Percentiles rank a stretch among this genome's conserved stretches.
These are phyloP conservation scores for Naegleria fowleri DNA, from an alignment of 208 protist species.

Conservation along the genomic window DNA sequence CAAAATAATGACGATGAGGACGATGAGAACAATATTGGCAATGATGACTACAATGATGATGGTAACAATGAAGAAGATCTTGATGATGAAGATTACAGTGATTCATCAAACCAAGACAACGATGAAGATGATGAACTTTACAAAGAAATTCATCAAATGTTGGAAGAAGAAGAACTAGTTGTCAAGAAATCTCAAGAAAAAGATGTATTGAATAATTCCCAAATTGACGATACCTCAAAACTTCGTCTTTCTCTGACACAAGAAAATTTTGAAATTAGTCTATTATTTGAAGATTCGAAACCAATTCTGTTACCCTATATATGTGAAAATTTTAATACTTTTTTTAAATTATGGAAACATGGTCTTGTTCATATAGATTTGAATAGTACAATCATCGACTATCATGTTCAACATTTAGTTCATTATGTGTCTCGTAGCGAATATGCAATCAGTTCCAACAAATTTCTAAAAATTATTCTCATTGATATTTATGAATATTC, in stretches of 20 bases:
- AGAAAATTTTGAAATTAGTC: too few species aligned
- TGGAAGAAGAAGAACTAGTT: background rate
- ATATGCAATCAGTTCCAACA: background rate
- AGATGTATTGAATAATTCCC: background rate
- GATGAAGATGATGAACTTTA: background rate
- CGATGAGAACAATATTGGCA: background rate
- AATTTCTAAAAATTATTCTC: background rate
- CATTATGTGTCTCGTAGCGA: background rate
- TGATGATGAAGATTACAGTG: background rate
- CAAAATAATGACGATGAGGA: background rate
- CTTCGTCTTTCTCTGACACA: too few species aligned
- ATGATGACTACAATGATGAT: background rate
- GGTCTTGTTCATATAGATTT: background rate
- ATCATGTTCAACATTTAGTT: background rate
- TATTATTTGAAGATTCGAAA: background rate
- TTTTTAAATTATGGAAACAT: background rate
- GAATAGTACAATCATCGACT: background rate
- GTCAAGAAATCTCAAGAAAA: background rate
- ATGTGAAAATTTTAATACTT: background rate
- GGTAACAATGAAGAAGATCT: background rate
- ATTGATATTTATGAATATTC: background rate
- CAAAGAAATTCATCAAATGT: background rate
- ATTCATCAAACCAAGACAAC: too few species aligned
- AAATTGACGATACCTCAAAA: too few species aligned
- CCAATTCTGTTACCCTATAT: background rate